Evolutionary conservation across 2,329 filamentous ascomycete species (phyloP), one percentile per base, ranked within the genome.

Genomic region (Bipolaris cookei): DNA sequence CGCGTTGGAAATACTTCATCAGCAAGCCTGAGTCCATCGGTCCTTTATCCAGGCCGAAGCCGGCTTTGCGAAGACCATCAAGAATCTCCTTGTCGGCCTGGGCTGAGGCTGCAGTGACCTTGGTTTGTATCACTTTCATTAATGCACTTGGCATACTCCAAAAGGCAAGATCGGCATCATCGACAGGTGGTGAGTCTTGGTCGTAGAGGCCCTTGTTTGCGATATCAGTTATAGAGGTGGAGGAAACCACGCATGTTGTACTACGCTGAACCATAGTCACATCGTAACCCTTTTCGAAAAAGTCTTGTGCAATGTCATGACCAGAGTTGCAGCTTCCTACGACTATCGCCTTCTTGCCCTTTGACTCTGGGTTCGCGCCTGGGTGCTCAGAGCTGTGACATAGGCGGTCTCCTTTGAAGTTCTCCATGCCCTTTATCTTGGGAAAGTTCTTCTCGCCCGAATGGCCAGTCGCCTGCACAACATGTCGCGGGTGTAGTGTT

Each of bases 271-370:
- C 65, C 62, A 83, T 79, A 11, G 80, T 83, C n/a, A 79, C 67
- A 13, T 78, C 75, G 28, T 76, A 71, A 3, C 76, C 76, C 6
- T 76, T 76, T 20, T 77, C 72, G 35, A 76, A 72, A 74, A 81
- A 82, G 64, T 82, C 79, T 64, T 81, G 76, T 2, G 80, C 78
- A 21, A 82, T 76, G 62, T 83, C 80, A 66, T 82, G 80, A 46
- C 76, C 80, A 0, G 80, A 81, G 60, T 83, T 83, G 48, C 78
- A 82, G 16, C 76, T 78, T 23, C 81, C 81, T 14, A 83, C 69
- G 1, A 83, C 76, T 30, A 82, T 63, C 4, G 77, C 80, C 30
- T 73, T 73, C 51, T 81, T 81, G 25, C 78, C 78, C 18, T 69
- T 69, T 8, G 63, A 61, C 14, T 75, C 63, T 4, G 66, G 69